phyloP scores from a whole-genome alignment of 371 early-diverging fungal species.

The Actinomortierella ambigua region DNA sequence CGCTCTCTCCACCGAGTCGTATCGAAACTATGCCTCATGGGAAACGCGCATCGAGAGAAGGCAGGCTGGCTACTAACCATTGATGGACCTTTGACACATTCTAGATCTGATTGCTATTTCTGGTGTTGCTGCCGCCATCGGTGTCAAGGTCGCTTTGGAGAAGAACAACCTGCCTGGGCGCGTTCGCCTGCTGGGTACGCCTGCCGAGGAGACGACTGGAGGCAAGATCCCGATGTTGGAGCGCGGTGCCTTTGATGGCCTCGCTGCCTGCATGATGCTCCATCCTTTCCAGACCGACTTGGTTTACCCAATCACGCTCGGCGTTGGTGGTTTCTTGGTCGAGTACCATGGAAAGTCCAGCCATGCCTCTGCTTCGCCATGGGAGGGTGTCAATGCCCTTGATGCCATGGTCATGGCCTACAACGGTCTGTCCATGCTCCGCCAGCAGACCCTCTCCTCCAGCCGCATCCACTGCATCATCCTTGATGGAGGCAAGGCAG shows the following conservation, averaged over 20 bases:
- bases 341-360: slow-evolving; percentile 71
- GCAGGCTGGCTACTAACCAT: too few species aligned
- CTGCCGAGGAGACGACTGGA: slow-evolving; percentile 76
- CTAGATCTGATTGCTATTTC: slow-evolving; percentile 67
- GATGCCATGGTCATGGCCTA: slow-evolving; percentile 61
- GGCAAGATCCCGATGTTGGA: slow-evolving; percentile 76
- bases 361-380: slow-evolving; percentile 51
- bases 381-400: slow-evolving; percentile 62
- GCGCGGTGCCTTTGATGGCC: slow-evolving; percentile 61
- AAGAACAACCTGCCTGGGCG: slow-evolving; percentile 55
- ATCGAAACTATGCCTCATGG: too few species aligned
- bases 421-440: slow-evolving; percentile 53
- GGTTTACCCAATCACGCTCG: slow-evolving; percentile 34
- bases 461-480: slow-evolving; percentile 78
- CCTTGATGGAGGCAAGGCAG: slow-evolving; percentile 65
- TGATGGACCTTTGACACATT: background rate
- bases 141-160: slow-evolving; percentile 59
- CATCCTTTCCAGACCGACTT: slow-evolving; percentile 62
- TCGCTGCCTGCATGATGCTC: slow-evolving; percentile 78
- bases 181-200: slow-evolving; percentile 77
- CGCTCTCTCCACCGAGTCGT: too few species aligned
- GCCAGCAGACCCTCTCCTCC: slow-evolving; percentile 63
- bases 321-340: slow-evolving; percentile 51
- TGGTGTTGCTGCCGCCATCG: slow-evolving; percentile 69
- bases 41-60: too few species aligned